Evolutionary conservation across 441 rosid genomes (phyloP).

Genomic region (Populus hybrid): DNA sequence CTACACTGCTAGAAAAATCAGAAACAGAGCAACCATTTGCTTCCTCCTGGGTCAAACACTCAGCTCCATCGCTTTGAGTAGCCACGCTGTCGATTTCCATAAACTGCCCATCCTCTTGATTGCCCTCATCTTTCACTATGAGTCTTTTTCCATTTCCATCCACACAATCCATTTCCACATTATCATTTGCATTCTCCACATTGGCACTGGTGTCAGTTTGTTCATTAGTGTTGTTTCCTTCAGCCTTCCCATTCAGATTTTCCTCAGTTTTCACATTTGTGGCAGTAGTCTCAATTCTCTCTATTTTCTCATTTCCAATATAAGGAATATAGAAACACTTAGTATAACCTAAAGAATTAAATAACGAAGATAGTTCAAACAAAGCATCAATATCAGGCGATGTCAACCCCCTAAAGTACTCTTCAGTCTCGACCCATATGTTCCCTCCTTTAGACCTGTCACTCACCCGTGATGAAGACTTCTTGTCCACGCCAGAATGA

Average conservation of each 20-base stretch:
- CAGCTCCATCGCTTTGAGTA: slow-evolving; percentile 9
- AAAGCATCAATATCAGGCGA: slow-evolving; percentile 74
- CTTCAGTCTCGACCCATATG: slow-evolving; percentile 79
- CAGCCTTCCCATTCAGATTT: not conserved
- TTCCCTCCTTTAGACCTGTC: slow-evolving; percentile 55
- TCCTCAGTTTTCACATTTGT: not conserved
- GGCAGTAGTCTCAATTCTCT: slow-evolving; percentile 2
- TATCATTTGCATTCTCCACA: not conserved
- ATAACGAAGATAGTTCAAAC: slow-evolving; percentile 37
- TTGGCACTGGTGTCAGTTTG: not conserved
- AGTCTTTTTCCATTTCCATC: slow-evolving; percentile 17
- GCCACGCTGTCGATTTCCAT: slow-evolving; percentile 41
- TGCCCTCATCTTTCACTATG: slow-evolving; percentile 21
- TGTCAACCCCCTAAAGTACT: slow-evolving; percentile 68
- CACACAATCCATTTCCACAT: slow-evolving; percentile 13
- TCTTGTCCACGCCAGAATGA: slow-evolving; percentile 56
- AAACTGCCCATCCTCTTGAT: slow-evolving; percentile 30
- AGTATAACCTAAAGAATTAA: slow-evolving; percentile 39
- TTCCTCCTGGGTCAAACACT: slow-evolving; percentile 26
- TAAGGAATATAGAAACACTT: slow-evolving; percentile 50
- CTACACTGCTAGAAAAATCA: slow-evolving; percentile 43
- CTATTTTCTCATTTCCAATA: slow-evolving; percentile 28
- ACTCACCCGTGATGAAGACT: slow-evolving; percentile 50
- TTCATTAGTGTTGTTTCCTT: not conserved
- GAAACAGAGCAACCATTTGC: slow-evolving; percentile 29